Evolutionary conservation across 345 rosid species (phyloP).

Genomic region (Viola odorata): DNA sequence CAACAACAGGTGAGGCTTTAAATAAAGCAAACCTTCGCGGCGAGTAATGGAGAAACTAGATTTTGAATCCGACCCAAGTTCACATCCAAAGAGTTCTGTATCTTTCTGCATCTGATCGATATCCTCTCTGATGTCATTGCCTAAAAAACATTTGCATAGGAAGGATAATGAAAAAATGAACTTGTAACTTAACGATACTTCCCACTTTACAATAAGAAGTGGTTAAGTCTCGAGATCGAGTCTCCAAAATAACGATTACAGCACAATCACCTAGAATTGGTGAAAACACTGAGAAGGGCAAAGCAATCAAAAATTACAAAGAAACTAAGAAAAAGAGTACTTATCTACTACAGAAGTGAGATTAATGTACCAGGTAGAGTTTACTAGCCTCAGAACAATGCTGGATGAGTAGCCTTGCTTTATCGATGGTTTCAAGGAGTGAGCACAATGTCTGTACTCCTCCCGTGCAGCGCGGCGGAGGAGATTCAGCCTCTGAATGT

Average conservation of each 20-base stretch:
- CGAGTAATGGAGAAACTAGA: conserved; percentile 28
- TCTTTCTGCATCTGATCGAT: conserved; percentile 25
- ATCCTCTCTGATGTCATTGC: conserved; percentile 26
- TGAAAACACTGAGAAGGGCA: too few species aligned
- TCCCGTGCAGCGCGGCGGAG: conserved; percentile 31
- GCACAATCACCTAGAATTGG: too few species aligned
- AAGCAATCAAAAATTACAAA: too few species aligned
- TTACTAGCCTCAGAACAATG: conserved; percentile 38
- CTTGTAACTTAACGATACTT: too few species aligned
- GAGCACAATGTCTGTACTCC: conserved; percentile 27
- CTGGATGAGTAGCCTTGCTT: conserved; percentile 32
- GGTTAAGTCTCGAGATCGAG: too few species aligned
- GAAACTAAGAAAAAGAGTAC: too few species aligned
- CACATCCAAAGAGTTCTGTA: conserved; percentile 16
- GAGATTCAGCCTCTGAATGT: conserved; percentile 26
- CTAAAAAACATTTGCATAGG: conserved; percentile 10
- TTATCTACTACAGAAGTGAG: not conserved
- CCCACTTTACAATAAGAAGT: too few species aligned
- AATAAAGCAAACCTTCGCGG: conserved; percentile 28
- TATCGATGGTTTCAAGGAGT: conserved; percentile 24
- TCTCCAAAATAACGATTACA: too few species aligned
- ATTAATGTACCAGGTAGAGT: conserved; percentile 39
- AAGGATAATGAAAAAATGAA: too few species aligned
- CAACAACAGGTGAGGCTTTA: not conserved
- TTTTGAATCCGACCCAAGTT: conserved; percentile 30